Evolutionary conservation across 176 grass and related monocot genomes (phyloP).

Genomic region (Cocos nucifera): DNA sequence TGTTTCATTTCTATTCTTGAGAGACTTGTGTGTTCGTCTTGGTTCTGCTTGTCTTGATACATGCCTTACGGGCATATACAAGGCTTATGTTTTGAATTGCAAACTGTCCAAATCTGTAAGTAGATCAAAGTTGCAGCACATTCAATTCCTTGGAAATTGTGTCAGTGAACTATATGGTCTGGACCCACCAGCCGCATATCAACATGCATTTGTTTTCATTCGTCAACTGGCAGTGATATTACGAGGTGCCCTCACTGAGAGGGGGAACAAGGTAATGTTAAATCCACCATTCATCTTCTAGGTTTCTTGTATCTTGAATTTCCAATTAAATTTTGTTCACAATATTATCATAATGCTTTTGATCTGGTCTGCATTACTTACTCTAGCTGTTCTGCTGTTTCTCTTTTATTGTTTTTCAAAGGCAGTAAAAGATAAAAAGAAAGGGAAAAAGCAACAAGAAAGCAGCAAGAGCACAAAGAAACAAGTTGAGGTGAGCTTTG

Average conservation of each 20-base stretch:
- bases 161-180: slow-evolving; percentile 72
- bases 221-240: slow-evolving; percentile 75
- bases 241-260: slow-evolving; percentile 73
- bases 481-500: slow-evolving; percentile 47
- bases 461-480: slow-evolving; percentile 55
- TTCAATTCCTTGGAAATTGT: slow-evolving; percentile 94
- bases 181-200: slow-evolving; percentile 63
- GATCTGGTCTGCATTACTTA: too few relatives aligned
- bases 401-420: slow-evolving; percentile 24
- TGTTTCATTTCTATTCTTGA: slow-evolving; percentile 81
- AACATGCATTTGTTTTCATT: slow-evolving; percentile 95
- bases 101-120: slow-evolving; percentile 83
- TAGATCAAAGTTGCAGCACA: slow-evolving; percentile 71
- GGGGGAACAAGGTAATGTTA: slow-evolving; percentile 64
- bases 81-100: slow-evolving; percentile 98
- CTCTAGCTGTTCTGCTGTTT: background rate
- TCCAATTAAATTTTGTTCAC: too few relatives aligned
- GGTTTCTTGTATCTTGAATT: background rate
- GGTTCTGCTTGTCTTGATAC: slow-evolving; percentile 81
- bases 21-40: slow-evolving; percentile 80
- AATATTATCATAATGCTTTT: too few relatives aligned
- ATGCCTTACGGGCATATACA: slow-evolving; percentile 86
- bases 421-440: slow-evolving; percentile 48
- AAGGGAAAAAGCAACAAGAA: slow-evolving; percentile 68
- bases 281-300: slow-evolving; percentile 5